Conservation (phyloP, 352 stramenopile species). For the Thraustotheca clavata region DNA sequence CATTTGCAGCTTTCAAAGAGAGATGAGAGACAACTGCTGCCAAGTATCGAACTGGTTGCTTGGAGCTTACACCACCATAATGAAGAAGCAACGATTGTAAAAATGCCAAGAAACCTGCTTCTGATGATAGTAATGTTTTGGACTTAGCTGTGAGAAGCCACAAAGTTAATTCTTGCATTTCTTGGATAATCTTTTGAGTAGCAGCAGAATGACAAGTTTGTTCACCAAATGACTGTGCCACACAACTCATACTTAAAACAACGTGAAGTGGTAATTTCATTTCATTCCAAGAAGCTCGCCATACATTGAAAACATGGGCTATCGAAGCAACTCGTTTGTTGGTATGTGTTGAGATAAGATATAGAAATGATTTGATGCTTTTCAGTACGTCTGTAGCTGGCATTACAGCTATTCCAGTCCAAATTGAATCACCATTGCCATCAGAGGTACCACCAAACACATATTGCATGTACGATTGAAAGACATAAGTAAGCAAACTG, state of each 20-base stretch:
- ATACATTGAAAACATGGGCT: not conserved
- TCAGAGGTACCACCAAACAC: conserved; percentile 39
- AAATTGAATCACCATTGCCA: not conserved
- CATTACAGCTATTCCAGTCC: too few species aligned
- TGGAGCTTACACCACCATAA: not conserved
- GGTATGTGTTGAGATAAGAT: not conserved
- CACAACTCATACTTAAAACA: not conserved
- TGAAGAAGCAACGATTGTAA: not conserved
- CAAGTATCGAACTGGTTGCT: not conserved
- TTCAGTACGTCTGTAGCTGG: not conserved
- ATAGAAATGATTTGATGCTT: not conserved
- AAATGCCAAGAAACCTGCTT: not conserved
- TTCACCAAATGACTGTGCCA: not conserved
- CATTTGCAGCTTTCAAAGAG: not conserved
- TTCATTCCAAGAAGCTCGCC: not conserved
- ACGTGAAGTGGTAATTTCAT: not conserved
- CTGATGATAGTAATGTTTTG: not conserved
- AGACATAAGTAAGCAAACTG: conserved; percentile 27
- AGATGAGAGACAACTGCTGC: not conserved
- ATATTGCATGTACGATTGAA: conserved; percentile 36
- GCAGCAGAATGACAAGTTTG: not conserved
- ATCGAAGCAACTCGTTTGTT: not conserved
- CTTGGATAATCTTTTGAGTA: not conserved
- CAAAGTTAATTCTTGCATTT: not conserved
- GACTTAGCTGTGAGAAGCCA: not conserved